Percentiles rank a stretch among this genome's conserved stretches.
Conservation (phyloP, 1,139 yeast species). For the Hyphopichia fennica region DNA sequence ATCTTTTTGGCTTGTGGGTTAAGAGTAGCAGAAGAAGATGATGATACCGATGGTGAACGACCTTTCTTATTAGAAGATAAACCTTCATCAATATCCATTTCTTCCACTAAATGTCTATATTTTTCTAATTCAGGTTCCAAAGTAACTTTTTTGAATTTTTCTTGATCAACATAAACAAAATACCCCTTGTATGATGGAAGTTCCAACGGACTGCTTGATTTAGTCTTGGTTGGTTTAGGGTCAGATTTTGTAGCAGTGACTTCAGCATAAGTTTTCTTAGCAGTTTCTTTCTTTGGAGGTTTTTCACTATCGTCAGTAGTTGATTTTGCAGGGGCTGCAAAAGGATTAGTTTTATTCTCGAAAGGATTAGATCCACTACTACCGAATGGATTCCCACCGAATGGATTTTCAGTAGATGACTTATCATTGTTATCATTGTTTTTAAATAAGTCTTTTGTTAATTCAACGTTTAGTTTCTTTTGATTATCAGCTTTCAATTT, state of each 20-base stretch:
- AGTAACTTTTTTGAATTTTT: conserved; percentile 44
- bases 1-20: conserved; percentile 43
- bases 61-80: conserved; percentile 8
- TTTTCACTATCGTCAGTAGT: conserved; percentile 5
- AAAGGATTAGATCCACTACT: conserved; percentile 29
- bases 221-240: conserved; percentile 7
- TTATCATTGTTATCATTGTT: conserved; percentile 7
- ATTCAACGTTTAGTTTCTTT: conserved; percentile 42
- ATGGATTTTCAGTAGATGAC: conserved; percentile 29
- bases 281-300: neutral
- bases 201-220: conserved; percentile 8
- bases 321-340: conserved; percentile 2
- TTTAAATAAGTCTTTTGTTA: conserved; percentile 46
- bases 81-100: conserved; percentile 33
- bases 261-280: conserved; percentile 24
- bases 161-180: conserved; percentile 68
- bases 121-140: conserved; percentile 45
- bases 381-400: conserved; percentile 17
- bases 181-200: conserved; percentile 61
- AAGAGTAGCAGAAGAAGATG: conserved; percentile 20
- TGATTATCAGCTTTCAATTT: conserved; percentile 42
- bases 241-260: conserved; percentile 16
- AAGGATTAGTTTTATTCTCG: conserved; percentile 7
- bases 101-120: conserved; percentile 50
- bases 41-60: conserved; percentile 13